Percentiles rank a stretch among this genome's conserved stretches.
Evolutionary conservation across 2,329 filamentous ascomycete genomes (phyloP).

Genomic region (Colletotrichum euphorbiae): DNA sequence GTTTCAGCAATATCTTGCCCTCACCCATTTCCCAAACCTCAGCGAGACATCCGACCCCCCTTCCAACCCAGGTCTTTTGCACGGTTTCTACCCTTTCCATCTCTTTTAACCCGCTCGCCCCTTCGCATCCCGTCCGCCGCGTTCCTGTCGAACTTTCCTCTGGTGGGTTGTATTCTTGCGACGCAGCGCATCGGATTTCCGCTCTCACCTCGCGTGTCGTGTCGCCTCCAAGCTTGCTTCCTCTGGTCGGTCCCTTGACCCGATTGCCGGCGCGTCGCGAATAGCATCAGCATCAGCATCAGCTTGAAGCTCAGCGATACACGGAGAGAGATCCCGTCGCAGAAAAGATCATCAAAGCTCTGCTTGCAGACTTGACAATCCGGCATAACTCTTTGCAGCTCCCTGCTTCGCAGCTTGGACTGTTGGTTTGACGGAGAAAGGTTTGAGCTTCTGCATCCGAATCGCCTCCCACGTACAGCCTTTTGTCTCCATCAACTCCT

Average conservation of each 20-base stretch:
- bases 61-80: slow-evolving; percentile 38
- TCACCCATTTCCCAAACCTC: slow-evolving; percentile 44
- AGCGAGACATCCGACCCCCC: slow-evolving; percentile 40
- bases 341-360: slow-evolving; percentile 35
- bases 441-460: slow-evolving; percentile 52
- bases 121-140: neutral
- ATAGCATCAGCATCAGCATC: slow-evolving; percentile 20
- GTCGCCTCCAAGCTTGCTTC: slow-evolving; percentile 28
- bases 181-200: slow-evolving; percentile 34
- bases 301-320: slow-evolving; percentile 19
- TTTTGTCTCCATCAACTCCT: slow-evolving; percentile 39
- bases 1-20: slow-evolving; percentile 47
- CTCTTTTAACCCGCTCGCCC: slow-evolving; percentile 35
- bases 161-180: slow-evolving; percentile 33
- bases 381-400: slow-evolving; percentile 37
- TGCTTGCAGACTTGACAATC: slow-evolving; percentile 38
- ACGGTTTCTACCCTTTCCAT: slow-evolving; percentile 32
- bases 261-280: slow-evolving; percentile 30
- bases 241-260: slow-evolving; percentile 13
- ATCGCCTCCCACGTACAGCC: slow-evolving; percentile 45
- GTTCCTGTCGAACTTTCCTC: slow-evolving; percentile 8
- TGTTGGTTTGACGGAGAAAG: slow-evolving; percentile 50
- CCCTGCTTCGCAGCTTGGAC: slow-evolving; percentile 41
- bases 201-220: slow-evolving; percentile 37
- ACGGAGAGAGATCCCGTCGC: slow-evolving; percentile 16